Percentiles rank a stretch among this genome's conserved stretches.
Conservation (phyloP, 2,329 filamentous ascomycete species). For the Xylaria sp. region DNA sequence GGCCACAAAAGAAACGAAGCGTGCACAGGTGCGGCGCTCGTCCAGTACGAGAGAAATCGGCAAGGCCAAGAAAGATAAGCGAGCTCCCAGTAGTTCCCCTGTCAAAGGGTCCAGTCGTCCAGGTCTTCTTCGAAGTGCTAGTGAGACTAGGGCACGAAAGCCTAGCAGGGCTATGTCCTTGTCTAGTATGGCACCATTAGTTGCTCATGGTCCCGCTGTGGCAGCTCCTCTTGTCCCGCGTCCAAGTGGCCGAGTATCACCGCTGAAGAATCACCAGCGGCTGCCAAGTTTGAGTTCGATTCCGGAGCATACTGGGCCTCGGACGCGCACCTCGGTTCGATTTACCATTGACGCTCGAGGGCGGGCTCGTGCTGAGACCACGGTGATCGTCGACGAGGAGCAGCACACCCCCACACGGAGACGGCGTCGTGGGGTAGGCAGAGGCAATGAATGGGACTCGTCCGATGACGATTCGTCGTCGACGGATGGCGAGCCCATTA, state of each 20-base stretch:
- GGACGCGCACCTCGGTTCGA: slow-evolving; percentile 52
- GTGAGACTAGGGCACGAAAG: slow-evolving; percentile 48
- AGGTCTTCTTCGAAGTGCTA: slow-evolving; percentile 50
- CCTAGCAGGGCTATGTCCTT: slow-evolving; percentile 37
- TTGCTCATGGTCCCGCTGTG: slow-evolving; percentile 32
- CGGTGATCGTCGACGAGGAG: slow-evolving; percentile 35
- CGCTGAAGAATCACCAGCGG: slow-evolving; percentile 48
- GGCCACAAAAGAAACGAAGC: slow-evolving; percentile 29
- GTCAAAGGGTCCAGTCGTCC: slow-evolving; percentile 44
- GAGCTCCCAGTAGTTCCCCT: slow-evolving; percentile 44
- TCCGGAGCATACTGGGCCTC: slow-evolving; percentile 45
- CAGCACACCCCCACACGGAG: slow-evolving; percentile 23
- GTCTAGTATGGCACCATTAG: slow-evolving; percentile 45
- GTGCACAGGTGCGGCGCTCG: slow-evolving; percentile 40
- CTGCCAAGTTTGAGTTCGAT: slow-evolving; percentile 52
- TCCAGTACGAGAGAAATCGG: slow-evolving; percentile 41
- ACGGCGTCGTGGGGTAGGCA: slow-evolving; percentile 21
- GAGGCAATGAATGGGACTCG: slow-evolving; percentile 38
- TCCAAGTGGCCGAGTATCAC: slow-evolving; percentile 46
- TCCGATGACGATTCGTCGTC: slow-evolving; percentile 51
- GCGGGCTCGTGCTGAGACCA: slow-evolving; percentile 52
- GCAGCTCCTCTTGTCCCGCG: slow-evolving; percentile 35
- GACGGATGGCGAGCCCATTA: slow-evolving; percentile 59
- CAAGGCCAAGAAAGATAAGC: slow-evolving; percentile 39
- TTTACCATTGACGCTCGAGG: slow-evolving; percentile 61